phyloP scores from a whole-genome alignment of 23 red algal species.

The Gracilaria gracilis region DNA sequence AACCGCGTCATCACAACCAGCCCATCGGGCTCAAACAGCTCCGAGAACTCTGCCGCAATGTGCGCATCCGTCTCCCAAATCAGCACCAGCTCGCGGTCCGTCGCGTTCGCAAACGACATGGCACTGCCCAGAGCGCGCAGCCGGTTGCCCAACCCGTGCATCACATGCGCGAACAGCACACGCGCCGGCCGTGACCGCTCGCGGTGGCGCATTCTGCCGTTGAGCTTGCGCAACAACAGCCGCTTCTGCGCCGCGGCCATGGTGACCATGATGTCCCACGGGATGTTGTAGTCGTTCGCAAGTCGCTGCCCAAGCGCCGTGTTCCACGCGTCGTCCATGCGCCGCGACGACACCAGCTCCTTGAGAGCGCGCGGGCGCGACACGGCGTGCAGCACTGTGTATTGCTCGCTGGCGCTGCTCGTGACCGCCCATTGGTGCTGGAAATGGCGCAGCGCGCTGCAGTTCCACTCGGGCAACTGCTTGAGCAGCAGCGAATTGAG shows the following conservation, averaged over 20 bases:
- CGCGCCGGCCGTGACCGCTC: not conserved
- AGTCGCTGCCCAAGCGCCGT: constrained; percentile 75
- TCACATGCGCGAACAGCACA: constrained; percentile 68
- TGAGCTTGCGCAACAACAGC: constrained; percentile 24
- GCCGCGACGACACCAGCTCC: constrained; percentile 45
- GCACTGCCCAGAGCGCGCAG: constrained; percentile 76
- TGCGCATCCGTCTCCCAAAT: constrained; percentile 83
- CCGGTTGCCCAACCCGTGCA: constrained; percentile 85
- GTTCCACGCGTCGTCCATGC: constrained; percentile 46
- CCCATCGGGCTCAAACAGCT: constrained; percentile 63
- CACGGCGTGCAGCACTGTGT: constrained; percentile 41
- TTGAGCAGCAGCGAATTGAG: constrained; percentile 75
- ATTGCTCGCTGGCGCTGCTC: not conserved
- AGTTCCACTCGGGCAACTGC: constrained; percentile 60
- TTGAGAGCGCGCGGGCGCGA: constrained; percentile 57
- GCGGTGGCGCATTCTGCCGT: not conserved
- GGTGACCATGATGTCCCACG: constrained; percentile 80
- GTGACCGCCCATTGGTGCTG: not conserved
- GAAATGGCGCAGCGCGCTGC: not conserved
- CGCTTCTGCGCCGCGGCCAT: constrained; percentile 37
- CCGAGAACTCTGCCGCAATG: constrained; percentile 51
- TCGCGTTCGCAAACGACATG: constrained; percentile 72
- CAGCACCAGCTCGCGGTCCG: constrained; percentile 60
- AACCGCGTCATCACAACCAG: constrained; percentile 64
- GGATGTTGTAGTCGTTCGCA: constrained; percentile 55